phyloP scores from a whole-genome alignment of 495 filamentous ascomycete genomes.

The Staphylotrichum tortipilum region DNA sequence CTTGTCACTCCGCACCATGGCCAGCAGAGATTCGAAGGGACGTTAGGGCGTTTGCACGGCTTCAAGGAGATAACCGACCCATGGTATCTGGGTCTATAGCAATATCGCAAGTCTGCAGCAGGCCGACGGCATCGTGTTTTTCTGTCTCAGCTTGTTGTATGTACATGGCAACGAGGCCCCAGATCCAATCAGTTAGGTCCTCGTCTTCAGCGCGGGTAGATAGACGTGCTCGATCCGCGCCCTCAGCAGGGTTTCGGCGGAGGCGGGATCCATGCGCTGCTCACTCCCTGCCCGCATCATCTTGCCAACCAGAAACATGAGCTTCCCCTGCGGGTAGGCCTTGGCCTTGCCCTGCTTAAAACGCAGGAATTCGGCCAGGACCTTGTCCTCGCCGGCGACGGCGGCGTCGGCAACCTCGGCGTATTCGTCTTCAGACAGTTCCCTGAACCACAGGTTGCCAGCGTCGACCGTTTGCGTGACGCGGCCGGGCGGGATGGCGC shows the following conservation, averaged over 20 bases:
- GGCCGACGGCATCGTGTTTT: too few species aligned
- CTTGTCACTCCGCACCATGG: too few species aligned
- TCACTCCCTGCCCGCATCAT: constrained; percentile 75
- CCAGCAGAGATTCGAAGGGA: too few species aligned
- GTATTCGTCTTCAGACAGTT: constrained; percentile 54
- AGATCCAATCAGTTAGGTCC: too few species aligned
- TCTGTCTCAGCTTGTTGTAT: too few species aligned
- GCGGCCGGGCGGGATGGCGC: constrained; percentile 32
- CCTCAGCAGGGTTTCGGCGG: constrained; percentile 59
- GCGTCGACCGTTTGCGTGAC: constrained; percentile 54
- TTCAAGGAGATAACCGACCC: too few species aligned
- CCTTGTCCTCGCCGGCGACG: constrained; percentile 45
- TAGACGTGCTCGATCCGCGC: constrained; percentile 24
- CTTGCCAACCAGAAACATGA: constrained; percentile 81
- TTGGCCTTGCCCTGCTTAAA: constrained; percentile 39
- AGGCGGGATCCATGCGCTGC: constrained; percentile 66
- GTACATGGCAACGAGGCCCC: too few species aligned
- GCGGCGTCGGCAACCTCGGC: constrained; percentile 42
- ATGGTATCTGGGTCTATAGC: too few species aligned
- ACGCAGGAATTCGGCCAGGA: constrained; percentile 62
- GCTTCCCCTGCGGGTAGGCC: constrained; percentile 53
- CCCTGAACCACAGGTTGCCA: constrained; percentile 56
- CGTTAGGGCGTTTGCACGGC: too few species aligned
- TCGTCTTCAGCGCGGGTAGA: not conserved
- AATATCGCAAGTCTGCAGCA: too few species aligned